phyloP scores from a whole-genome alignment of 108 stramenopile species.

The Bacterosira constricta region DNA sequence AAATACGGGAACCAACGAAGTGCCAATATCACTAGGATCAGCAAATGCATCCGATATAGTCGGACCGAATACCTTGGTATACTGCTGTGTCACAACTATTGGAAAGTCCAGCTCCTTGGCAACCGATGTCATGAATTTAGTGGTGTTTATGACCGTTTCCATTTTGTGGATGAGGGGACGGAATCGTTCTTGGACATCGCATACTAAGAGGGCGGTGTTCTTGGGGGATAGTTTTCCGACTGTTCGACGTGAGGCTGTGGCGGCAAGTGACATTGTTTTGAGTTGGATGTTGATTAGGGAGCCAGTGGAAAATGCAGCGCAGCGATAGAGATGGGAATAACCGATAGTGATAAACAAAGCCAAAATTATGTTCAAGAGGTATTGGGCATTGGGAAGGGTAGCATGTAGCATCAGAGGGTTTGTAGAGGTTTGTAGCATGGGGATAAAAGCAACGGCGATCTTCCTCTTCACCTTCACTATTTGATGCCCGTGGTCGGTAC shows the following conservation, averaged over 20 bases:
- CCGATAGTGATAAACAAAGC: not conserved
- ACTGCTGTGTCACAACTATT: constrained; percentile 94
- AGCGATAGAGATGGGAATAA: not conserved
- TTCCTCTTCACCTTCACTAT: no score
- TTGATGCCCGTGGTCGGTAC: no score
- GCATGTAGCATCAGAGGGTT: no score
- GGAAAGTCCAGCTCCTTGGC: constrained; percentile 86
- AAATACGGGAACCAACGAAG: constrained; percentile 53
- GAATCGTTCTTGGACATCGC: constrained; percentile 96
- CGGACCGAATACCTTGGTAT: constrained; percentile 92
- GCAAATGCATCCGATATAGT: constrained; percentile 78
- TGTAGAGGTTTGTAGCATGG: no score
- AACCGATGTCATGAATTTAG: constrained; percentile 87
- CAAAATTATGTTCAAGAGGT: not conserved
- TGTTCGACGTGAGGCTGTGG: constrained; percentile 24
- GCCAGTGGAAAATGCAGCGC: not conserved
- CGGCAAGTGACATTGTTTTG: constrained; percentile 32
- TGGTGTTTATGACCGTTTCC: constrained; percentile 80
- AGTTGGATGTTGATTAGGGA: not conserved
- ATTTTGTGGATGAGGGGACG: constrained; percentile 85
- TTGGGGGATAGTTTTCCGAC: constrained; percentile 86
- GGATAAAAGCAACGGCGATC: no score
- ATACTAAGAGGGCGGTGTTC: constrained; percentile 79
- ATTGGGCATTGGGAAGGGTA: not conserved
- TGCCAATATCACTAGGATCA: constrained; percentile 51